Evolutionary conservation across 306 rosid species (phyloP), one percentile per base, ranked within the genome.

Genomic region (Hylodesmum podocarpum): DNA sequence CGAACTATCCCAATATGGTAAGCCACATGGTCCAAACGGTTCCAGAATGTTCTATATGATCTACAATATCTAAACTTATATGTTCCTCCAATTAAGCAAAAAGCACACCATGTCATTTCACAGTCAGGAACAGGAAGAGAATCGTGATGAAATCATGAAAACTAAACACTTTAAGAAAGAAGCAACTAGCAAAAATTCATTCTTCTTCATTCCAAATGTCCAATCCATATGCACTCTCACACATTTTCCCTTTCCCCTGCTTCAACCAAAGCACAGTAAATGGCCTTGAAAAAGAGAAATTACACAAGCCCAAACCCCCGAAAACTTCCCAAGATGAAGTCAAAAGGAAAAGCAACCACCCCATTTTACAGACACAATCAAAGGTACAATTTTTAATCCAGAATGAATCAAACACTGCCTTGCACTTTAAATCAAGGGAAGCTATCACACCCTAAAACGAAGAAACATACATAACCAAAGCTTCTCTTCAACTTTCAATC

Each of bases 31-130:
- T 22, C 61, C 61, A 51, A 54, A 11, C 15, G 7, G 62, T 8
- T 24, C 62, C 62, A 54, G 62, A 24, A 54, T 24, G 34, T 54
- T 24, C 31, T 12, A 54, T 54, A 54, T 29, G 21, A n/a, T 57
- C 50, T 70, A 24, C 55, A 33, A 13, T 33, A 15, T 49, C 44
- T 24, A 57, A 55, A 31, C 25, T 19, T 50, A 3, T 54, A 12
- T 55, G 31, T 18, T 53, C 16, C 54, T 41, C 58, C 8, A 3
- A 40, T 40, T 50, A 16, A 36, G 46, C 40, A 43, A 66, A 66
- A 77, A 39, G 13, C 10, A 55, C 54, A 77, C 53, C 34, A n/a
- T 41, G 40, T 29, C 43, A 28, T 31, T 44, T 29, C 82, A 54
- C 44, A 18, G 16, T 77, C 44, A 3, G 39, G 10, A 19, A 41